Evolutionary conservation across 129 eudicot genomes (phyloP).

Genomic region (Helianthus annuus): DNA sequence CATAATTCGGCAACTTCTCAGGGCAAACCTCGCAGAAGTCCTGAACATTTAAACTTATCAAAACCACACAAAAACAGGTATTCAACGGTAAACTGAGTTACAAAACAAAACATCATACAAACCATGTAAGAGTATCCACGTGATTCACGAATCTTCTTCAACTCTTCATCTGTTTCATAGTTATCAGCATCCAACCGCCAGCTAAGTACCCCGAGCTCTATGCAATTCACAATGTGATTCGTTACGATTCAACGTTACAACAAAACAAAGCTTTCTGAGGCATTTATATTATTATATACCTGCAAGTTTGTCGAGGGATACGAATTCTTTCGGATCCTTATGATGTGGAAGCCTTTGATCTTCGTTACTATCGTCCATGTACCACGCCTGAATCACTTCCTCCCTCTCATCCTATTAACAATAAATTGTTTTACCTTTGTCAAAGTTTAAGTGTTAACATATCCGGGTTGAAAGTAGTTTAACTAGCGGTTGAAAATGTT

Average conservation of each 20-base stretch:
- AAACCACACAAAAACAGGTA: neutral
- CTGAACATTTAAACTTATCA: conserved; percentile 33
- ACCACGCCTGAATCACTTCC: conserved; percentile 97
- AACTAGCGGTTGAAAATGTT: too few relatives aligned
- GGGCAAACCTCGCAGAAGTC: conserved; percentile 96
- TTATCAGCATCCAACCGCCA: conserved; percentile 97
- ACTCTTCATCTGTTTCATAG: conserved; percentile 87
- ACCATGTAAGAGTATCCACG: conserved; percentile 97
- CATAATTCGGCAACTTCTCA: conserved; percentile 90
- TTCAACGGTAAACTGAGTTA: neutral
- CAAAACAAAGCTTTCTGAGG: neutral
- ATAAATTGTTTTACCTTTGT: neutral
- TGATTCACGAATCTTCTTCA: conserved; percentile 84
- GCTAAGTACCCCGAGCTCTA: conserved; percentile 95
- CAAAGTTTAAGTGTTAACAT: too few relatives aligned
- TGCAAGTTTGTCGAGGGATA: conserved; percentile 77
- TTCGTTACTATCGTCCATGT: conserved; percentile 87
- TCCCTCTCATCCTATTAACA: conserved; percentile 65
- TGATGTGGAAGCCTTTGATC: conserved; percentile 99
- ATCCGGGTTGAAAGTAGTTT: too few relatives aligned
- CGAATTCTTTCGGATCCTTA: conserved; percentile 76
- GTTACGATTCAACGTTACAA: neutral
- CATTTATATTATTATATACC: conserved; percentile 48
- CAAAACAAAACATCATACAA: conserved; percentile 20
- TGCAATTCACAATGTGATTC: conserved; percentile 7